These are phyloP conservation scores for Globisporangium barbulae DNA, from an alignment of 352 stramenopile genomes.

Conservation along the genomic window DNA sequence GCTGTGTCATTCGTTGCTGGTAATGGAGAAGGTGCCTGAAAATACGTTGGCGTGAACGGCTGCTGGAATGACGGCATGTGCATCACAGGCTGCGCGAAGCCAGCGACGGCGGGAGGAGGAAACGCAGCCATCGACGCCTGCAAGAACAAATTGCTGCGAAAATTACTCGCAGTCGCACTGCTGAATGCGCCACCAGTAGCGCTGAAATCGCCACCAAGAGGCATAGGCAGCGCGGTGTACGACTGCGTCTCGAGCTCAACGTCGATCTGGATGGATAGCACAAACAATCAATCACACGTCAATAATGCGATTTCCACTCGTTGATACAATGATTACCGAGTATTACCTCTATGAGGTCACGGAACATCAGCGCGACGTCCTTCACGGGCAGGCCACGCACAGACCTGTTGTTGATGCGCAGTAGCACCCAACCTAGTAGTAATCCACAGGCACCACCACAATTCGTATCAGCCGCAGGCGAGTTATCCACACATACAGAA, in stretches of 20 bases:
- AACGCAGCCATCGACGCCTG: background rate
- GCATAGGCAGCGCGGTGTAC: background rate
- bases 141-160: background rate
- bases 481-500: background rate
- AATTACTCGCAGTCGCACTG: background rate
- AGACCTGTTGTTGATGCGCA: constrained; percentile 31
- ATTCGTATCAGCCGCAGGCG: background rate
- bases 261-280: constrained; percentile 3
- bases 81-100: background rate
- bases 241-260: constrained; percentile 8
- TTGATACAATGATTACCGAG: background rate
- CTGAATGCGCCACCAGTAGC: background rate
- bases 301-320: background rate
- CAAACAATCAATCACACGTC: background rate
- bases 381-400: constrained; percentile 32
- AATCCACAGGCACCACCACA: background rate
- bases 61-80: background rate
- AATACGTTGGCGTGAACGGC: background rate
- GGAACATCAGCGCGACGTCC: constrained; percentile 42
- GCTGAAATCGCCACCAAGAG: background rate
- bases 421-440: constrained; percentile 35
- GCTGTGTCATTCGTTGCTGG: background rate
- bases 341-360: constrained; percentile 32
- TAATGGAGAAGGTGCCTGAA: background rate
- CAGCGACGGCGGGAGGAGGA: background rate